These are phyloP conservation scores for Fusarium oligoseptatum DNA, from an alignment of 2,329 filamentous ascomycete species.

Conservation along the genomic window DNA sequence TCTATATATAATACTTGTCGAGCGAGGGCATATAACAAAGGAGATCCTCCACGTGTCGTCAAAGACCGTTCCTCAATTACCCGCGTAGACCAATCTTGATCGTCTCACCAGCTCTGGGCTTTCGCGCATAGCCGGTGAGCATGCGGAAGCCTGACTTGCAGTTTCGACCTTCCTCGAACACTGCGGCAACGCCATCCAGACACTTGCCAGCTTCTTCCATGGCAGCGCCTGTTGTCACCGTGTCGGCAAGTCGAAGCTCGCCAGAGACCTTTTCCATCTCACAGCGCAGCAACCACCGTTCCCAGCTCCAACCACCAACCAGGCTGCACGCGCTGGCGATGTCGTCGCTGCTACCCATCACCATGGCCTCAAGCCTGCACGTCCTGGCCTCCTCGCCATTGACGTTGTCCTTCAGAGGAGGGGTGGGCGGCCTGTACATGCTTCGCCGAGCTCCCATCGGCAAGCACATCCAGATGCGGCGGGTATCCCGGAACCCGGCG, in stretches of 20 bases:
- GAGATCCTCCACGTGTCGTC: slow-evolving; percentile 34
- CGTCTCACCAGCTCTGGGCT: slow-evolving; percentile 61
- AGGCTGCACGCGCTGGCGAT: slow-evolving; percentile 83
- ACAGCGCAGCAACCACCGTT: slow-evolving; percentile 92
- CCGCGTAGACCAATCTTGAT: slow-evolving; percentile 54
- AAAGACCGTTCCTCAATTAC: slow-evolving; percentile 28
- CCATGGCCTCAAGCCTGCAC: slow-evolving; percentile 72
- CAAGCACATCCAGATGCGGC: slow-evolving; percentile 89
- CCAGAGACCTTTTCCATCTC: slow-evolving; percentile 85
- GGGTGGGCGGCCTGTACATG: slow-evolving; percentile 48
- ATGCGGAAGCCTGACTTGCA: slow-evolving; percentile 72
- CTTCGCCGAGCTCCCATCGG: slow-evolving; percentile 75
- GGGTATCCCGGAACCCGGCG: slow-evolving; percentile 83
- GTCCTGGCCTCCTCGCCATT: slow-evolving; percentile 58
- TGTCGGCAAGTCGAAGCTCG: slow-evolving; percentile 69
- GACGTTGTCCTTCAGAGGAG: slow-evolving; percentile 52
- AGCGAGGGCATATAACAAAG: slow-evolving; percentile 40
- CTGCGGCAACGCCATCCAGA: slow-evolving; percentile 70
- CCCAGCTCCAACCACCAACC: slow-evolving; percentile 91
- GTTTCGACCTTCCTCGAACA: slow-evolving; percentile 73
- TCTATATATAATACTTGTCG: slow-evolving; percentile 29
- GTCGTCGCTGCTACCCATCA: slow-evolving; percentile 76
- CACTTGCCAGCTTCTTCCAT: slow-evolving; percentile 70
- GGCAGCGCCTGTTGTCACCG: slow-evolving; percentile 63
- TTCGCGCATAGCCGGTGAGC: slow-evolving; percentile 74